Base-by-base conservation (phyloP, 2,329 filamentous ascomycete genomes). In the Microdochium paspali region DNA sequence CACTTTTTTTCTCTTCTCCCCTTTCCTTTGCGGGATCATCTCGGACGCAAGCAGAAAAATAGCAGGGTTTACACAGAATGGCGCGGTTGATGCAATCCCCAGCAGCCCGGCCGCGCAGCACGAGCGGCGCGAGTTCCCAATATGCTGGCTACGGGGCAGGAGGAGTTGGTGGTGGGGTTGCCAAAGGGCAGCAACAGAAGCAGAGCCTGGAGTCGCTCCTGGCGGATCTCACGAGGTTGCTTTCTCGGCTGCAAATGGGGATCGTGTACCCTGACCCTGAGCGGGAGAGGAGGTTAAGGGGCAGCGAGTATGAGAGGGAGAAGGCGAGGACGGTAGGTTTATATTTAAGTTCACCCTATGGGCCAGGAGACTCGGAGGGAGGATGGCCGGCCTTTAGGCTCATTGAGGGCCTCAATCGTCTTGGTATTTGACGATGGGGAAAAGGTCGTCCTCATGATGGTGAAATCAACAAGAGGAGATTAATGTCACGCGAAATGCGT, bases 291-390 rank as follows among this genome's bases (percentile, higher is more conserved):
- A 67, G 76, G 44, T 66, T 87, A 44, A 71, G 77, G 47, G 69
- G 70, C 25, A 86, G 78, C 54, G 79, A 78, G 57, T 84, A 80
- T 58, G 85, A 88, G 66, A 75, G 86, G 50, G 73, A 74, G 52
- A 79, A 77, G 57, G 71, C 74, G 25, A 67, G 67, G 54, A 72
- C 74, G 53, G 76, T 80, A 69, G 51, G 71, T 62, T 30, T 9
- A 32, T 43, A 3, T 46, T 24, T 3, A 20, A 15, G 12, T 30
- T n/a, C n/a, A n/a, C n/a, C n/a, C n/a, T n/a, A n/a, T n/a, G n/a
- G n/a, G n/a, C n/a, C n/a, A n/a, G n/a, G n/a, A n/a, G n/a, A n/a
- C n/a, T n/a, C n/a, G n/a, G n/a, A n/a, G n/a, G n/a, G n/a, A n/a
- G n/a, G n/a, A n/a, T n/a, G n/a, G n/a, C n/a, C n/a, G n/a, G n/a